phyloP scores from a whole-genome alignment of 495 filamentous ascomycete species.

The Ascodesmis nigricans region DNA sequence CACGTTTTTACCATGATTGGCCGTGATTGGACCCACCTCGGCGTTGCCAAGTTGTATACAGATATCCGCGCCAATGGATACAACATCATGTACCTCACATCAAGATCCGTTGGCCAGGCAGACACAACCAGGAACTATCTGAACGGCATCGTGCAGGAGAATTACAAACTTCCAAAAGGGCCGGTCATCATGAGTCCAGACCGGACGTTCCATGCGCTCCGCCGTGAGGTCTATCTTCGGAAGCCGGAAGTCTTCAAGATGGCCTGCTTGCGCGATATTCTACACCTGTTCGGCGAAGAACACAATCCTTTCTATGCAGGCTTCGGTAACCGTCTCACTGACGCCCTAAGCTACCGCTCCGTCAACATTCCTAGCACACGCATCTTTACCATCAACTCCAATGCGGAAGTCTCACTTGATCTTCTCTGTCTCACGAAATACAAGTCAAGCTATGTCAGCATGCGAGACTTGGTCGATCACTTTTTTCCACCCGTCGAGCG shows the following conservation, averaged over 20 bases:
- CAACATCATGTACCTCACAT: constrained; percentile 95
- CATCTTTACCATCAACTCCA: constrained; percentile 98
- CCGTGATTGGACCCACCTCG: constrained; percentile 91
- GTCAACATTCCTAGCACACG: constrained; percentile 83
- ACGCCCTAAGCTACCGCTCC: constrained; percentile 84
- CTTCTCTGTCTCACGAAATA: constrained; percentile 79
- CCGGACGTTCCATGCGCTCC: constrained; percentile 81
- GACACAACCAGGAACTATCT: constrained; percentile 83
- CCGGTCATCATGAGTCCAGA: constrained; percentile 91
- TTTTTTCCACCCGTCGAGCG: constrained; percentile 75
- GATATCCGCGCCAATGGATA: constrained; percentile 94
- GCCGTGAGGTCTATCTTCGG: constrained; percentile 82
- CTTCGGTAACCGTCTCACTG: constrained; percentile 90
- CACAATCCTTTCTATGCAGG: constrained; percentile 83
- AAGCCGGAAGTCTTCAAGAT: constrained; percentile 99
- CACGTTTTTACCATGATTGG: constrained; percentile 96
- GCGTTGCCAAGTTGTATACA: constrained; percentile 88
- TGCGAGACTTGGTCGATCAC: constrained; percentile 88
- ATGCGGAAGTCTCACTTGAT: constrained; percentile 88
- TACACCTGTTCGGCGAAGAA: constrained; percentile 60
- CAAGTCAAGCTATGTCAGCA: constrained; percentile 89
- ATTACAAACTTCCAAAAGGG: constrained; percentile 64
- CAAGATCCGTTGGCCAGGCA: constrained; percentile 76
- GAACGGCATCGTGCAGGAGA: constrained; percentile 71
- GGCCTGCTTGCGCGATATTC: constrained; percentile 86